Percentiles rank a stretch among this genome's conserved stretches.
phyloP scores from a whole-genome alignment of 2,329 filamentous ascomycete species.

The Zymoseptoria passerinii region DNA sequence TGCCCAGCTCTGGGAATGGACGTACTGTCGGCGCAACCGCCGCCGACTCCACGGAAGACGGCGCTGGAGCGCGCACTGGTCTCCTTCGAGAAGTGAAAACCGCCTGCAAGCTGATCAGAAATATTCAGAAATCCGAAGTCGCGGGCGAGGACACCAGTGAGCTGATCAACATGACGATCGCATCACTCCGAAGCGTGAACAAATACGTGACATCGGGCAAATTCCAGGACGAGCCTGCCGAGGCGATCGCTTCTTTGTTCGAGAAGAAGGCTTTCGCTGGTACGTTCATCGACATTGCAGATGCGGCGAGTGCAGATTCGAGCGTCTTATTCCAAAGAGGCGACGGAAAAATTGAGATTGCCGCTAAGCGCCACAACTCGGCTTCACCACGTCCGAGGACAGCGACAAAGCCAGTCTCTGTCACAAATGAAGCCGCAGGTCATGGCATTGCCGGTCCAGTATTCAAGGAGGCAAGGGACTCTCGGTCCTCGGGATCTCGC shows the following conservation, averaged over 20 bases:
- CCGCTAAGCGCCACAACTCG: neutral
- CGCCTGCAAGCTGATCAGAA: conserved; percentile 12
- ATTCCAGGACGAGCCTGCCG: conserved; percentile 11
- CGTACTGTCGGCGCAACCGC: neutral
- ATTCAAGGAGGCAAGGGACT: neutral
- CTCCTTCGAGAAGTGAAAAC: conserved; percentile 12
- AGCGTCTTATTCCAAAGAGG: conserved; percentile 1
- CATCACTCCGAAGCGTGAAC: conserved; percentile 10
- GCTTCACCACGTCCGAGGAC: neutral
- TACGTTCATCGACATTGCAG: conserved; percentile 7
- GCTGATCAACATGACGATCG: conserved; percentile 8
- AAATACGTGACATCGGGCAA: conserved; percentile 8
- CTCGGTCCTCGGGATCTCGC: neutral
- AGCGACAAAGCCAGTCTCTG: neutral
- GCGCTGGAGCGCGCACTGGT: neutral
- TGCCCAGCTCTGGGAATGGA: neutral
- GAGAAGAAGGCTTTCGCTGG: conserved; percentile 11
- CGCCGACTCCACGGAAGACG: neutral
- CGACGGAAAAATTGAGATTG: conserved; percentile 1
- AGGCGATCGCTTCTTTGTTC: conserved; percentile 13
- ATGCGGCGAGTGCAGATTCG: neutral
- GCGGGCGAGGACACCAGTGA: conserved; percentile 10
- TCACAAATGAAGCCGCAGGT: neutral
- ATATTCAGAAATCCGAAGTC: conserved; percentile 12
- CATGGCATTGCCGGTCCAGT: neutral